These are phyloP conservation scores for Hypomyces perniciosus DNA, from an alignment of 2,329 filamentous ascomycete genomes.

Conservation along the genomic window DNA sequence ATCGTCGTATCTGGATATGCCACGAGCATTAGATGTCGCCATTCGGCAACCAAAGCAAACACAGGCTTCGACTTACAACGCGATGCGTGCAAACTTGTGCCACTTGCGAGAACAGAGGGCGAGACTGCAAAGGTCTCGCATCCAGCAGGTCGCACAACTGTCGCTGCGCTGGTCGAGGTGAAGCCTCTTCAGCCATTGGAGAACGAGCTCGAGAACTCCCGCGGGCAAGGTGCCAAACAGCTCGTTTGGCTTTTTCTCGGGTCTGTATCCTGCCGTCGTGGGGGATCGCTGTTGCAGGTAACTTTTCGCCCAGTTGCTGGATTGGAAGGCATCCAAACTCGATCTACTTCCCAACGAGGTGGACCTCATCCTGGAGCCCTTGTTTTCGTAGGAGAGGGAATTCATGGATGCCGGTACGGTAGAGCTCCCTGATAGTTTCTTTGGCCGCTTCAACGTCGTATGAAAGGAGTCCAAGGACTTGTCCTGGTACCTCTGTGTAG, in stretches of 20 bases:
- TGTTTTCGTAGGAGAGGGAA: conserved; percentile 24
- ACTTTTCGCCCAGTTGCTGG: conserved; percentile 14
- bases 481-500: conserved; percentile 17
- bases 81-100: conserved; percentile 43
- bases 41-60: not conserved
- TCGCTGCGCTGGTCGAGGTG: conserved; percentile 43
- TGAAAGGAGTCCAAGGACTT: conserved; percentile 19
- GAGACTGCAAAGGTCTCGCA: conserved; percentile 52
- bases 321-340: conserved; percentile 36
- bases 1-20: conserved; percentile 43
- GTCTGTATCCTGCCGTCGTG: conserved; percentile 10
- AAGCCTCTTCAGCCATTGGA: conserved; percentile 45
- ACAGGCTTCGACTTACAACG: conserved; percentile 37
- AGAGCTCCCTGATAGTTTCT: conserved; percentile 26
- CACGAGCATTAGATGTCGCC: not conserved
- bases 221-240: conserved; percentile 50
- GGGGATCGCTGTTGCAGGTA: conserved; percentile 10
- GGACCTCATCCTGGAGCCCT: conserved; percentile 20
- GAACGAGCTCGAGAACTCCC: conserved; percentile 53
- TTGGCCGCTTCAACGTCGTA: conserved; percentile 29
- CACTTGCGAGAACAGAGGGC: conserved; percentile 46
- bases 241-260: conserved; percentile 37
- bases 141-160: conserved; percentile 60
- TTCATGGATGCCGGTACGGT: conserved; percentile 22
- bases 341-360: conserved; percentile 32